Conservation (phyloP, 768 basidiomycete genomes). For the Rhizopogon rudus region DNA sequence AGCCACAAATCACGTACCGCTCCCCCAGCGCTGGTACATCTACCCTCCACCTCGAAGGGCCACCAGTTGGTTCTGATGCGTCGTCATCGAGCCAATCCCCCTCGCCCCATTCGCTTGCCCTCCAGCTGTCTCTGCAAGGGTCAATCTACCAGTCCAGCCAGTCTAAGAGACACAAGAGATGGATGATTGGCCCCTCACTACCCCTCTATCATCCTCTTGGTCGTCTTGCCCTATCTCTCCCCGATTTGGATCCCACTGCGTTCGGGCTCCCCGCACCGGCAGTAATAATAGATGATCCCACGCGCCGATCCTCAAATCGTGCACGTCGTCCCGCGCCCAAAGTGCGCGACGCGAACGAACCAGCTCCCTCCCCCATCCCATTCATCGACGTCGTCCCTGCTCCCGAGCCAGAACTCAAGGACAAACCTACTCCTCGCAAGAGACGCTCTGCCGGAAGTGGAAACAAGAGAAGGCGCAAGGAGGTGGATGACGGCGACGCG, state of each 20-base stretch:
- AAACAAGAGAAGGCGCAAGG: constrained; percentile 54
- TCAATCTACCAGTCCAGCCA: constrained; percentile 3
- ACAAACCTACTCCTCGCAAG: constrained; percentile 48
- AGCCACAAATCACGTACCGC: constrained; percentile 53
- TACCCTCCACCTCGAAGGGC: constrained; percentile 16
- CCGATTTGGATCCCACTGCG: constrained; percentile 51
- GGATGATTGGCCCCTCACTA: constrained; percentile 36
- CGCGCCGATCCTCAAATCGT: constrained; percentile 39
- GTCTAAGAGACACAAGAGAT: constrained; percentile 10
- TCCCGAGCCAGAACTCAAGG: constrained; percentile 34
- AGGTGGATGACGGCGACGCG: constrained; percentile 56
- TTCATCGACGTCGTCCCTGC: constrained; percentile 17
- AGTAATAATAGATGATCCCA: constrained; percentile 38
- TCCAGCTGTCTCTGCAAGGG: constrained; percentile 9
- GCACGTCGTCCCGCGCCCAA: constrained; percentile 45
- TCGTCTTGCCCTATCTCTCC: constrained; percentile 57
- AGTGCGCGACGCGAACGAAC: constrained; percentile 42
- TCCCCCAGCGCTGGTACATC: constrained; percentile 42
- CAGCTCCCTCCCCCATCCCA: constrained; percentile 20
- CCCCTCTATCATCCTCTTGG: constrained; percentile 70
- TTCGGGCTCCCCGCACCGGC: constrained; percentile 50
- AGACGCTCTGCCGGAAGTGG: constrained; percentile 34
- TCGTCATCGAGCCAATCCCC: constrained; percentile 12
- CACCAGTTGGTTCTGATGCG: constrained; percentile 9
- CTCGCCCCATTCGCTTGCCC: constrained; percentile 8